A percentile compares a stretch with the other conserved stretches of the same genome.
Evolutionary conservation across 2,329 filamentous ascomycete genomes (phyloP).

Genomic region (Fusarium albosuccineum): DNA sequence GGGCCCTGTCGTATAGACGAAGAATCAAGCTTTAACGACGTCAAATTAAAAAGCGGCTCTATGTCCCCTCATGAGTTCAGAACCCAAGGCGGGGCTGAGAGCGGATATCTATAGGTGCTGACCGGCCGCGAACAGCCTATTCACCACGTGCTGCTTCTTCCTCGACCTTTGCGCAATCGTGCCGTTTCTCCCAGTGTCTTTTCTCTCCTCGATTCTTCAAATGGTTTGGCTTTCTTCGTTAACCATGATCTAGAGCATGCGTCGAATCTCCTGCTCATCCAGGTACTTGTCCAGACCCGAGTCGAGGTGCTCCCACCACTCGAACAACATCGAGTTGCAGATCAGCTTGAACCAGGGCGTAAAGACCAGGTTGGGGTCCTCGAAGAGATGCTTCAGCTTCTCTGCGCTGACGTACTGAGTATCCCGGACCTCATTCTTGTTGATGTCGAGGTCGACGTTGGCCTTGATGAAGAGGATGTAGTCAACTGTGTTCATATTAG

Average conservation of each 20-base stretch:
- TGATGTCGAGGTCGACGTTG: constrained; percentile 85
- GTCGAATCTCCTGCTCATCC: constrained; percentile 87
- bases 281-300: constrained; percentile 85
- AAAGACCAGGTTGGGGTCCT: constrained; percentile 83
- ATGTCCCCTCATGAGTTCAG: constrained; percentile 12
- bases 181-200: constrained; percentile 12
- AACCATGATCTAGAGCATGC: constrained; percentile 69
- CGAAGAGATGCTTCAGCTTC: constrained; percentile 86
- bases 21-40: constrained; percentile 24
- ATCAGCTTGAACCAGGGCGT: constrained; percentile 99
- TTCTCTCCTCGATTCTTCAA: not conserved
- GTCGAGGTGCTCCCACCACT: constrained; percentile 95
- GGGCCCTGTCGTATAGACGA: not conserved
- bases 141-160: constrained; percentile 17
- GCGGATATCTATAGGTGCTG: constrained; percentile 47
- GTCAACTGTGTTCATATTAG: constrained; percentile 73
- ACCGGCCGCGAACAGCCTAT: constrained; percentile 39
- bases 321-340: constrained; percentile 95
- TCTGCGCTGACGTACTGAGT: constrained; percentile 86
- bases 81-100: constrained; percentile 20
- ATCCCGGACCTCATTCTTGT: constrained; percentile 89
- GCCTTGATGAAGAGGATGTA: constrained; percentile 99
- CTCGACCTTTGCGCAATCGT: constrained; percentile 10
- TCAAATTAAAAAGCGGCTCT: constrained; percentile 41
- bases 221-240: constrained; percentile 15